A percentile compares a stretch with the other conserved stretches of the same genome.
phyloP scores from a whole-genome alignment of 495 filamentous ascomycete genomes.

The Trichoderma parareesei region DNA sequence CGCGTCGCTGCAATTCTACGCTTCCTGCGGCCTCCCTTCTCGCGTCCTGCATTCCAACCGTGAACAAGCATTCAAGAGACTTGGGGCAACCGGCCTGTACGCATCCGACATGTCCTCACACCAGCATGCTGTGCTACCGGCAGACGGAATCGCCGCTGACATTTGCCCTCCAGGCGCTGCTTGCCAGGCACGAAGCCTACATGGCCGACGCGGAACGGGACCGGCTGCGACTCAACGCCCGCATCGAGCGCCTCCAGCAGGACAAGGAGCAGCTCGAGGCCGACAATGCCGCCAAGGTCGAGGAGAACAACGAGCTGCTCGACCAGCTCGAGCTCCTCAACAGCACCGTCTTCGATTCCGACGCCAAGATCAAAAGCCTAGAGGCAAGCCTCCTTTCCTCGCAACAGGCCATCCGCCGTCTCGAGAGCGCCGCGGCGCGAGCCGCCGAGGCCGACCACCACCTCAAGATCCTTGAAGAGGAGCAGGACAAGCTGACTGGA shows the following conservation, averaged over 20 bases:
- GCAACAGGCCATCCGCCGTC: slow-evolving; percentile 61
- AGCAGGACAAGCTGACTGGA: slow-evolving; percentile 64
- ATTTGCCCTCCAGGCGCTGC: slow-evolving; percentile 74
- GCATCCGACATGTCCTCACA: background rate
- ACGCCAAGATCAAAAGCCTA: slow-evolving; percentile 62
- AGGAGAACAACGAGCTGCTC: slow-evolving; percentile 71
- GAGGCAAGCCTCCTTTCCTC: slow-evolving; percentile 66
- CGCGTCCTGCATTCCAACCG: background rate
- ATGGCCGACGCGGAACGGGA: slow-evolving; percentile 84
- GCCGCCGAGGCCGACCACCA: slow-evolving; percentile 73
- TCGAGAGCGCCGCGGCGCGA: slow-evolving; percentile 63
- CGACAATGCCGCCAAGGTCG: slow-evolving; percentile 61
- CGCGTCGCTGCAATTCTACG: background rate
- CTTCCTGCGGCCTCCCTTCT: background rate
- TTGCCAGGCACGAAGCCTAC: slow-evolving; percentile 86
- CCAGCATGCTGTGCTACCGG: background rate
- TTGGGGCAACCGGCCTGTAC: background rate
- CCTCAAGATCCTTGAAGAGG: slow-evolving; percentile 65
- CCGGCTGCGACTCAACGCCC: slow-evolving; percentile 56
- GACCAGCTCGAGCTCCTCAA: slow-evolving; percentile 80
- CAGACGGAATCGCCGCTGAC: slow-evolving; percentile 38
- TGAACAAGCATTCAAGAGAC: background rate
- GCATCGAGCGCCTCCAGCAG: slow-evolving; percentile 65
- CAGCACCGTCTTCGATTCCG: slow-evolving; percentile 61
- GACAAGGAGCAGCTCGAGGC: slow-evolving; percentile 69